Conservation (phyloP, 257 asterid species). For the Gentiana dahurica region DNA sequence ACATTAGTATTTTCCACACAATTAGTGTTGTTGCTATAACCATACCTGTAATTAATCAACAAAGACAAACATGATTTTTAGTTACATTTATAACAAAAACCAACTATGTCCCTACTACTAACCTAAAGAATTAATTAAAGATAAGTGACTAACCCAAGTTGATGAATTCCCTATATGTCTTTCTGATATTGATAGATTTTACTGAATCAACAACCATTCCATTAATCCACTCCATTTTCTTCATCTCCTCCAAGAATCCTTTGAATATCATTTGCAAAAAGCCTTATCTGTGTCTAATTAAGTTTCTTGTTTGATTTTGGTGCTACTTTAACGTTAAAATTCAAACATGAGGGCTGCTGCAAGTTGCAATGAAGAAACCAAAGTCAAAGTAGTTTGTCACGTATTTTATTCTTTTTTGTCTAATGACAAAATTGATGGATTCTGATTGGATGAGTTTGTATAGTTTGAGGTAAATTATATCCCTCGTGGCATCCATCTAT, state of each 20-base stretch:
- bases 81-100: too few relatives aligned
- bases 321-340: too few relatives aligned
- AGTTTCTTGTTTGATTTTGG: neutral
- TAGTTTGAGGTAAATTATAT: neutral
- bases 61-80: neutral
- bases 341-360: too few relatives aligned
- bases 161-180: constrained; percentile 39
- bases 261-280: too few relatives aligned
- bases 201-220: constrained; percentile 23
- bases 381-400: neutral
- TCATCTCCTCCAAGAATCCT: constrained; percentile 6
- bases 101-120: too few relatives aligned
- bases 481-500: constrained; percentile 12
- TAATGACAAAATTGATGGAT: constrained; percentile 20
- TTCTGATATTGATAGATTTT: constrained; percentile 42
- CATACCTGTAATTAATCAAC: constrained; percentile 31
- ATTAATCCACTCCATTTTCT: constrained; percentile 35
- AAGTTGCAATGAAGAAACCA: neutral
- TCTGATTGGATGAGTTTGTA: constrained; percentile 35
- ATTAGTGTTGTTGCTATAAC: constrained; percentile 46
- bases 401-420: neutral
- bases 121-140: constrained; percentile 1
- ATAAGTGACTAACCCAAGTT: constrained; percentile 35
- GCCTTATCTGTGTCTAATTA: too few relatives aligned
- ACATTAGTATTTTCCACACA: constrained; percentile 46